These are phyloP conservation scores for Asterophora parasitica DNA, from an alignment of 768 basidiomycete species.

Conservation along the genomic window DNA sequence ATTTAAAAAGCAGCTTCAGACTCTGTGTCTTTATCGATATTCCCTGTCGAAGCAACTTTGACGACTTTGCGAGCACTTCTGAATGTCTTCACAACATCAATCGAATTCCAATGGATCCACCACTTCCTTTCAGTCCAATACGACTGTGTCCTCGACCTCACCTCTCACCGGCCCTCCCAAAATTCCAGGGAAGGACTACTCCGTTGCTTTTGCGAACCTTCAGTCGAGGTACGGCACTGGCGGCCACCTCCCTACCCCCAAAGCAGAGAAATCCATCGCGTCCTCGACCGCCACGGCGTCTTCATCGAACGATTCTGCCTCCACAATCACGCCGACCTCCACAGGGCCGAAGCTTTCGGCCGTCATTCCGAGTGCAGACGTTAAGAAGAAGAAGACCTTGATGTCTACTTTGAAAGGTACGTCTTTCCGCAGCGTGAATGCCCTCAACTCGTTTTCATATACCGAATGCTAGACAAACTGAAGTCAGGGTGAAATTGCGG, in stretches of 20 bases:
- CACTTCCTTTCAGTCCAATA: constrained; percentile 18
- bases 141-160: constrained; percentile 12
- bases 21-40: no score
- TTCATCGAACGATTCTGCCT: constrained; percentile 14
- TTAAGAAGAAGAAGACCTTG: constrained; percentile 8
- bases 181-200: constrained; percentile 28
- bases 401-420: constrained; percentile 10
- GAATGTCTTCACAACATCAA: constrained; percentile 1
- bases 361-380: no score
- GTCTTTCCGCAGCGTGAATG: not conserved
- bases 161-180: constrained; percentile 8
- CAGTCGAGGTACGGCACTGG: constrained; percentile 33
- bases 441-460: not conserved
- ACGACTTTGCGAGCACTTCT: not conserved
- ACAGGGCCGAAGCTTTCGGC: not conserved
- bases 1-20: not conserved
- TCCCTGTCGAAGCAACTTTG: not conserved
- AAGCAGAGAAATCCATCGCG: constrained; percentile 14
- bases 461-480: constrained; percentile 1
- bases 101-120: constrained; percentile 11
- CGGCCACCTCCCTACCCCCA: constrained; percentile 27
- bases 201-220: constrained; percentile 30
- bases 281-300: constrained; percentile 2
- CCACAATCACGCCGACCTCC: constrained; percentile 7
- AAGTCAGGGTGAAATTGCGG: not conserved